phyloP scores from a whole-genome alignment of 495 filamentous ascomycete genomes.

The Pyrenula aspistea region DNA sequence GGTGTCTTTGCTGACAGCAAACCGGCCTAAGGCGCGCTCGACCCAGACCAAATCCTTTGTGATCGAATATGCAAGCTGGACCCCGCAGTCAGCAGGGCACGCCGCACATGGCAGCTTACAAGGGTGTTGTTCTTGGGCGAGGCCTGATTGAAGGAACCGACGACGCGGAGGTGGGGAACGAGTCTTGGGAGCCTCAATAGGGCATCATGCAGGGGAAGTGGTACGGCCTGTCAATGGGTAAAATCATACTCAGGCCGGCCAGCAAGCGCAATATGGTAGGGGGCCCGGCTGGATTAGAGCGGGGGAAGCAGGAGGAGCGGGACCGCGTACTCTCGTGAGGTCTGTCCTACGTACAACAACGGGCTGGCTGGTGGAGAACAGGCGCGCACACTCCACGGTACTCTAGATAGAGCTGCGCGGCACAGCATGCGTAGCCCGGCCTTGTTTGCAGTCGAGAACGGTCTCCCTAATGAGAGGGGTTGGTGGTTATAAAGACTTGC shows the following conservation, averaged over 20 bases:
- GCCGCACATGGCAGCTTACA: neutral
- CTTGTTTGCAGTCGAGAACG: no score
- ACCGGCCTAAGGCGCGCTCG: no score
- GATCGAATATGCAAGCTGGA: neutral
- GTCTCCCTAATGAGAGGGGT: no score
- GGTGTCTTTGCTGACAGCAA: no score
- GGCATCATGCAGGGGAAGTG: no score
- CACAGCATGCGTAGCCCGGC: neutral
- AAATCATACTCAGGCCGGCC: neutral
- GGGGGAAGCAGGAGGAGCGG: neutral
- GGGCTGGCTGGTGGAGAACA: neutral
- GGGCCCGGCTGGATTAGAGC: neutral
- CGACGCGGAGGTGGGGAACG: neutral
- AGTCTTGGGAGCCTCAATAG: neutral
- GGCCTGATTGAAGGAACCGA: neutral
- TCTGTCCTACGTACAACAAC: neutral
- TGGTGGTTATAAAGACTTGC: no score
- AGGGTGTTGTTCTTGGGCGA: no score
- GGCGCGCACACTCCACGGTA: neutral
- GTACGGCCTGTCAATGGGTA: neutral
- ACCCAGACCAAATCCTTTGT: neutral
- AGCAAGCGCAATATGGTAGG: neutral
- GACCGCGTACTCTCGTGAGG: neutral
- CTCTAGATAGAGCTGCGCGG: neutral
- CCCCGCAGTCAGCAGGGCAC: neutral